These are phyloP conservation scores for Beauveria medogensis DNA, from an alignment of 2,329 filamentous ascomycete genomes.

Conservation along the genomic window DNA sequence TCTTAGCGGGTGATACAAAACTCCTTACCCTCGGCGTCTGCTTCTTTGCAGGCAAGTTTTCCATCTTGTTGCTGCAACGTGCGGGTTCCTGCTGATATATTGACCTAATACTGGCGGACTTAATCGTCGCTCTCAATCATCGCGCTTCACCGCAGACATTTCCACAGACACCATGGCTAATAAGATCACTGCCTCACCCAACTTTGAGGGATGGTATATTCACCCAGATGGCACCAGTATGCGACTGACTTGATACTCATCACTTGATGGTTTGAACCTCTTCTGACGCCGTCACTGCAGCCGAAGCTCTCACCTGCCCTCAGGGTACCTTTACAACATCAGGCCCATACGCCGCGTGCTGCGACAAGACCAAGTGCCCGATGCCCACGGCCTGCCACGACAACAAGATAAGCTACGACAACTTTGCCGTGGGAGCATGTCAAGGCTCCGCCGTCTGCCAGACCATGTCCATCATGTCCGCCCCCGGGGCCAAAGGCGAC, in stretches of 20 bases:
- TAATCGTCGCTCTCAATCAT: not conserved
- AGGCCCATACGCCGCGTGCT: conserved; percentile 1
- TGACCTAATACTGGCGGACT: not conserved
- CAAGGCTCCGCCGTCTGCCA: not conserved
- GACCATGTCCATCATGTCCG: conserved; percentile 9
- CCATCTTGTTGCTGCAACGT: not conserved
- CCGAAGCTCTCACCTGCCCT: conserved; percentile 5
- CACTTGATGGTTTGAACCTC: not conserved
- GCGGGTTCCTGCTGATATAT: not conserved
- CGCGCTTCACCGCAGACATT: not conserved
- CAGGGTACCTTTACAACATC: conserved; percentile 6
- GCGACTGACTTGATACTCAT: not conserved
- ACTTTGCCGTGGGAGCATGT: conserved; percentile 4
- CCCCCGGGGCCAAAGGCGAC: not conserved
- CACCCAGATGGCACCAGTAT: conserved; percentile 7
- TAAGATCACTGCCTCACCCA: conserved; percentile 1
- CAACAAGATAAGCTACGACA: conserved; percentile 7
- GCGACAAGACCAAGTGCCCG: conserved; percentile 3
- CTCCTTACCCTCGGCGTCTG: not conserved
- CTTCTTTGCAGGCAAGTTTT: not conserved
- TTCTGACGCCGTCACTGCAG: not conserved
- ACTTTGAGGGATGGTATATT: conserved; percentile 9
- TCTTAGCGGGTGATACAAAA: not conserved
- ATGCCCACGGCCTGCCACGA: conserved; percentile 3
- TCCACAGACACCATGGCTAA: not conserved